Evolutionary conservation across 2,329 filamentous ascomycete genomes (phyloP).

Genomic region (Ambrosiella cleistominuta): DNA sequence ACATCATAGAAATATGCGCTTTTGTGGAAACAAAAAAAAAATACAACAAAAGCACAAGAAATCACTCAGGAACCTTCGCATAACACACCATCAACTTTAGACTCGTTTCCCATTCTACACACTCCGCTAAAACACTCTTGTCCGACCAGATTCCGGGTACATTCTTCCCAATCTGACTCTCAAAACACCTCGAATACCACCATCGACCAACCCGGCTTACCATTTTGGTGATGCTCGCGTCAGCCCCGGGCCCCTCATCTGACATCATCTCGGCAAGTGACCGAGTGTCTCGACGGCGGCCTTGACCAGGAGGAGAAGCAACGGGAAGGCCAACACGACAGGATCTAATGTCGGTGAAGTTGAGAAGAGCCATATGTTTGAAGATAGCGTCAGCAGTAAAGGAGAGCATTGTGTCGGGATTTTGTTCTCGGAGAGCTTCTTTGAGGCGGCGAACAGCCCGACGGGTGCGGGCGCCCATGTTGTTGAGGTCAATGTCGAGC

Average conservation of each 20-base stretch:
- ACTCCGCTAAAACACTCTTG: conserved; percentile 58
- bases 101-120: conserved; percentile 69
- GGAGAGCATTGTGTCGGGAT: conserved; percentile 42
- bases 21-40: not conserved
- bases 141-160: conserved; percentile 58
- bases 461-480: conserved; percentile 58
- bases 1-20: too few species aligned
- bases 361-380: conserved; percentile 47
- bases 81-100: conserved; percentile 85
- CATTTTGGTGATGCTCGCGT: conserved; percentile 80
- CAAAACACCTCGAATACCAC: conserved; percentile 94
- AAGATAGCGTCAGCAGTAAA: conserved; percentile 45
- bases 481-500: conserved; percentile 63
- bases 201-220: conserved; percentile 81
- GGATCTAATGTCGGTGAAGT: conserved; percentile 55
- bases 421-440: conserved; percentile 44
- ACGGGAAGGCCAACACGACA: conserved; percentile 66
- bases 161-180: conserved; percentile 34
- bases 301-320: conserved; percentile 19
- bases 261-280: conserved; percentile 56
- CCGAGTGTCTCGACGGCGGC: conserved; percentile 27
- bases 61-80: conserved; percentile 54
- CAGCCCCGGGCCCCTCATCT: conserved; percentile 50
- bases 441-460: conserved; percentile 54
- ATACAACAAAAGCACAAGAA: not conserved